Percentiles rank a stretch among this genome's conserved stretches.
Conservation (phyloP, 129 eudicot species). For the carrot (Daucus carota) region DNA sequence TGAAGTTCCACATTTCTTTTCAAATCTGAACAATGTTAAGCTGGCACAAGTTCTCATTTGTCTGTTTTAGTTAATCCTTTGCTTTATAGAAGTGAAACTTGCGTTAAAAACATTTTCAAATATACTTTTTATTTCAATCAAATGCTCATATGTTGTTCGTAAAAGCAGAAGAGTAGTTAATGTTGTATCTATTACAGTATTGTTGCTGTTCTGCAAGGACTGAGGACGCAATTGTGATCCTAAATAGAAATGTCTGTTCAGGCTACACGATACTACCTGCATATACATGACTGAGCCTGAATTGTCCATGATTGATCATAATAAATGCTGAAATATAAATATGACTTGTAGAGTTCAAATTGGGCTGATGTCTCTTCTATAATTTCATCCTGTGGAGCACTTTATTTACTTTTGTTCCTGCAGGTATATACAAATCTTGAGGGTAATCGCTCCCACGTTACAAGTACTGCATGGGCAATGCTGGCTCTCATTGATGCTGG, state of each 20-base stretch:
- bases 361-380: not conserved
- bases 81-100: too few species aligned
- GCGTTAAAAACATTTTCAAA: too few species aligned
- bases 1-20: not conserved
- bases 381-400: not conserved
- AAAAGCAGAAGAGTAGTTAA: not conserved
- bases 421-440: constrained; percentile 48
- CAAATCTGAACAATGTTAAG: not conserved
- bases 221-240: not conserved
- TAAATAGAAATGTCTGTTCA: not conserved
- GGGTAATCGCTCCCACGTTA: constrained; percentile 41
- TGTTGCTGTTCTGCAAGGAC: not conserved
- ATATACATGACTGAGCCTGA: not conserved
- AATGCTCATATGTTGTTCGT: too few species aligned
- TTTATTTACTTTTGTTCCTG: not conserved
- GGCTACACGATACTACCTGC: not conserved
- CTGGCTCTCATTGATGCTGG: constrained; percentile 65
- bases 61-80: too few species aligned
- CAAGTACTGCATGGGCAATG: constrained; percentile 76
- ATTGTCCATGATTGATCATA: not conserved
- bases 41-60: not conserved
- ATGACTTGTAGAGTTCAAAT: not conserved
- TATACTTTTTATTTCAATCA: too few species aligned
- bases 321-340: not conserved
- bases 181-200: not conserved